Base-by-base conservation (phyloP, 129 eudicot species). In the Chrysanthemum seticuspe region DNA sequence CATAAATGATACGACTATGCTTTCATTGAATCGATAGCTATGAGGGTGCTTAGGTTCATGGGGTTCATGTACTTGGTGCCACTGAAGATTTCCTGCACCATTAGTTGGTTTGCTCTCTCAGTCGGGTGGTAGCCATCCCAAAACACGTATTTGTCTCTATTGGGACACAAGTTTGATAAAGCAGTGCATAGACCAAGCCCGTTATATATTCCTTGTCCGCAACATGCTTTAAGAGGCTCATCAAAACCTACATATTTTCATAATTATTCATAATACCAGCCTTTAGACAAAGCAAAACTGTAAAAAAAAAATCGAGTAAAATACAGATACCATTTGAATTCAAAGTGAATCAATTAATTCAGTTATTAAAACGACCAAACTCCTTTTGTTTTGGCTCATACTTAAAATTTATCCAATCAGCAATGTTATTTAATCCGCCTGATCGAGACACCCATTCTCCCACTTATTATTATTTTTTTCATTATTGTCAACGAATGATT, bases 81-180 rank as follows among this genome's bases (percentile, higher is more conserved):
- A 6, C 66, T 75, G 83, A 91, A 57, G 36, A 91, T 88, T 69
- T 86, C 91, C 57, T 84, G 77, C 31, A 86, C 97, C 31, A 91
- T 72, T 12, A 88, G 72, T 16, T 85, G 67, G 64, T 74, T 88
- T 1, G 97, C 96, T 74, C 70, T 91, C 61, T 91, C 92, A 0
- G 96, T 68, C 10, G 96, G 96, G 64, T 91, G 97, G 72, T 86
- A 88, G 49, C 96, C 74, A 61, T 91, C 97, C 96, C 97, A 91
- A 61, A 86, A 91, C 44, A 84, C 96, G 49, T 88, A 91, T 10
- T 76, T 5, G 65, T 86, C 83, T 72, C 96, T 82, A 66, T 91
- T 73, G 10, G 84, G 73, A 64, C 97, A 91, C 78, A 91, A 67
- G 77, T 88, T 91, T 15, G 96, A 91, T 6, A 86, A 18, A 9